Conservation (phyloP, 768 basidiomycete species). For the Omphalotus guepiniiformis region DNA sequence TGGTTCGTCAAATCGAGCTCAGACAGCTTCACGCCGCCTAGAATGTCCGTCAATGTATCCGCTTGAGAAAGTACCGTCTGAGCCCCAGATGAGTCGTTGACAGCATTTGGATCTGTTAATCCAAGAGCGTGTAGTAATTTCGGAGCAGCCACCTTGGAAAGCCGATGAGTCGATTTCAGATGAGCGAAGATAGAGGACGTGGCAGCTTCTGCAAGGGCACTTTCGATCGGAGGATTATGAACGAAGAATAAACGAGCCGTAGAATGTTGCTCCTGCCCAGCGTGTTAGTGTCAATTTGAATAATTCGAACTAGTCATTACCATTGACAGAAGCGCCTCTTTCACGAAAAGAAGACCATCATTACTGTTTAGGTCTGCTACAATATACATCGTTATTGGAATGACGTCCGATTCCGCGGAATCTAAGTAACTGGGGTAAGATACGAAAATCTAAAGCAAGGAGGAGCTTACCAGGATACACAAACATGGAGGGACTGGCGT, state of each 20-base stretch:
- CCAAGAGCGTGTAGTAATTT: slow-evolving; percentile 39
- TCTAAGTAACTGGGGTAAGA: neutral
- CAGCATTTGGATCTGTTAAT: slow-evolving; percentile 12
- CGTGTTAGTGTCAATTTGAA: slow-evolving; percentile 5
- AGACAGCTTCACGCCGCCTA: slow-evolving; percentile 27
- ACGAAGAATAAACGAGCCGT: slow-evolving; percentile 68
- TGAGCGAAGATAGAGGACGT: slow-evolving; percentile 46
- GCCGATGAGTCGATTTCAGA: slow-evolving; percentile 36
- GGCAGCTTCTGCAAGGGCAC: slow-evolving; percentile 12
- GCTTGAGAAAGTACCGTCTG: slow-evolving; percentile 38
- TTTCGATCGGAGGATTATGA: slow-evolving; percentile 65
- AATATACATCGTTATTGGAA: slow-evolving; percentile 54
- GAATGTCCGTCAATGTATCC: slow-evolving; percentile 26
- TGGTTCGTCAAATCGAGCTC: slow-evolving; percentile 34
- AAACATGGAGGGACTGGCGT: slow-evolving; percentile 40
- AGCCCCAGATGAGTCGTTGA: slow-evolving; percentile 14
- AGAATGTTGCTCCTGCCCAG: slow-evolving; percentile 37
- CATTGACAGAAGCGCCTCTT: slow-evolving; percentile 59
- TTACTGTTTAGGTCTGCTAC: slow-evolving; percentile 74
- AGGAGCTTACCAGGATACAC: slow-evolving; percentile 56
- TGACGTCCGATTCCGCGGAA: slow-evolving; percentile 25
- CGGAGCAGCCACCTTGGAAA: slow-evolving; percentile 35
- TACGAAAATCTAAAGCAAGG: neutral
- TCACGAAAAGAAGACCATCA: slow-evolving; percentile 54
- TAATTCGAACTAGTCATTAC: slow-evolving; percentile 34